Base-by-base conservation (phyloP, 257 asterid species). In the Jasminum sambac region DNA sequence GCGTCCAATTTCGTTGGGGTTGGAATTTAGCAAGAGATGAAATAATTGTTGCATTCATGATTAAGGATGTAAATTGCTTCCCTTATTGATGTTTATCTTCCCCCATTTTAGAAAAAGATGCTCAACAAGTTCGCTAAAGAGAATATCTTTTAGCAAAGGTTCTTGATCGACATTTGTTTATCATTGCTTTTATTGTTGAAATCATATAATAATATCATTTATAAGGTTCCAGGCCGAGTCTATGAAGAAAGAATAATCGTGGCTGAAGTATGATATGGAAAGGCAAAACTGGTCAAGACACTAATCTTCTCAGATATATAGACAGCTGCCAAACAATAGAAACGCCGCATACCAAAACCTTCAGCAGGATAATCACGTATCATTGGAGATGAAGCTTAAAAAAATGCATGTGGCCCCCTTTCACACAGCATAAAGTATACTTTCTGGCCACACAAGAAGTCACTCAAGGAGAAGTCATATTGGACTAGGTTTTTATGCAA, bases 121-220 rank as follows among this genome's bases (percentile, higher is more conserved):
- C 89, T 65, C 85, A 91, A 71, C 97, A 95, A 4, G 89, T 94
- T 66, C 97, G 97, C 68, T 97, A 91, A 84, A 89, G 99, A 84
- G 90, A 89, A 68, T 91, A 87, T 57, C 93, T 91, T 67, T 78
- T 94, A 63, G 82, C 75, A 57, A 85, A 86, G 96, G 98, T 89
- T 25, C 10, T 44, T 36, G 17, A 40, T 69, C 42, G 37, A 8
- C 67, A 55, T 71, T 68, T 39, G 46, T 67, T 62, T 70, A 50
- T 70, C 67, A 48, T 48, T 67, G 37, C 62, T 55, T 55, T 55
- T 10, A 23, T 55, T 11, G 16, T 55, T 19, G 62, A 23, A 30
- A 21, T 73, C 59, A 57, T 16, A 70, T 24, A 30, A 64, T 68
- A 70, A 50, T 74, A 73, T 71, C 72, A 16, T 9, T 74, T 25